Base-by-base conservation (phyloP, 2,329 filamentous ascomycete genomes). In the Furcasterigmium sp. region DNA sequence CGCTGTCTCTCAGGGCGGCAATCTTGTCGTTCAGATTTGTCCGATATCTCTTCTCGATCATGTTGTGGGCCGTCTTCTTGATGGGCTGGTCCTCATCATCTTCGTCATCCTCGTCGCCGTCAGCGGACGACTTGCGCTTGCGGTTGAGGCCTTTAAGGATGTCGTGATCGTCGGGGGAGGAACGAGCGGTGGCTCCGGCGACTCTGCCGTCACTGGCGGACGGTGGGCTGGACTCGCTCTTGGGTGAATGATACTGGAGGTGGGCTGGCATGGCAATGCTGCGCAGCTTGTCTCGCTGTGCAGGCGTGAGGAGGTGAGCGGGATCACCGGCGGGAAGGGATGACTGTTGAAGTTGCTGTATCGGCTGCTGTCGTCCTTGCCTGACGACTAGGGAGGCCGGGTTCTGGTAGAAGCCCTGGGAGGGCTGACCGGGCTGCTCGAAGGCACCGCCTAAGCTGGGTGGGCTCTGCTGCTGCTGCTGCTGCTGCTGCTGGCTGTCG, bases 21-120 rank as follows among this genome's bases (percentile, higher is more conserved):
- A 97, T 97, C 70, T 97, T 97, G 60, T 96, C 91, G 59, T 97
- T 97, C 45, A 97, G 75, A 58, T 97, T 97, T 42, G 88, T 95
- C 55, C 91, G 84, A 64, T 97, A 97, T 52, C 91, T 76, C 74
- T 96, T 97, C 68, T 97, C 91, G 50, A 97, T 96, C 76, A 97
- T 93, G 64, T 96, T 97, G 67, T 97, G 91, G 3, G 91, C 90
- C 25, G 91, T 94, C 75, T 96, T 96, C 74, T 95, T 96, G 46
- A 72, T 57, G 21, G 70, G 70, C 18, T 73, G 69, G 25, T 75
- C 82, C 53, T 71, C 77, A 52, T 75, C 76, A 40, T 78, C 63
- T 23, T 75, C 67, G 37, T 80, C 72, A 11, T 84, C 79, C 3
- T 79, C 71, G 18, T 81, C 74, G 34, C 64, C 56, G n/a, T 80